Base-by-base conservation (phyloP, 495 filamentous ascomycete species). In the Hypoxylon cercidicola region DNA sequence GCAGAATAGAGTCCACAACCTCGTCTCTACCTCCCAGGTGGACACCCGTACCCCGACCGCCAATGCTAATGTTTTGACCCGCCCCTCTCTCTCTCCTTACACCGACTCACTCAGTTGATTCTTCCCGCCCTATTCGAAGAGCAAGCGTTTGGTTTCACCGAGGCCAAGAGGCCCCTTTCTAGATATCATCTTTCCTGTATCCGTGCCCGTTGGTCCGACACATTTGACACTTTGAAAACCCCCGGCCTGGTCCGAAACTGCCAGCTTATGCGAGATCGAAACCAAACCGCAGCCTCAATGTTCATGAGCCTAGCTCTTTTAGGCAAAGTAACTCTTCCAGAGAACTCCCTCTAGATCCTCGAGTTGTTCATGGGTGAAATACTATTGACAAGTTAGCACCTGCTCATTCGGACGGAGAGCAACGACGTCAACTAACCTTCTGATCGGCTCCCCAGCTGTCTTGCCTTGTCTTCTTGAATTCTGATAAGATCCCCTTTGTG, bases 261-360 rank as follows among this genome's bases (percentile, higher is more conserved):
- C 13, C 16, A 39, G 13, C 19, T 23, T 45, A 3, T 10, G 20
- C 19, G 18, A 48, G 30, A 20, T 28, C 10, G 21, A n/a, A 37
- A 16, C 18, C 13, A 43, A 25, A 5, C 11, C 4, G 16, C n/a
- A 12, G 1, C 15, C 11, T 3, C n/a, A 34, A 12, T 39, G 21
- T 45, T 25, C 35, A 23, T 10, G 16, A 11, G 21, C 16, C 35
- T 21, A 8, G 18, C 7, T 43, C 19, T 35, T 23, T 72, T 61
- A 98, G 55, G 95, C 95, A 81, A 98, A 99, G 74, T 99, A 99
- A 72, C 93, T 97, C 88, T 98, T 98, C 96, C 96, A 99, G 56
- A 99, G 81, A 35, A 98, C 96, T 41, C 95, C 95, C 68, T 97
- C 93, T 18, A 99, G 79, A 74, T 98, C 94, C 74, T 97, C 95